Evolutionary conservation across 331 rosid genomes (phyloP), one percentile per base, ranked within the genome.

Genomic region (Spiraea crenata): DNA sequence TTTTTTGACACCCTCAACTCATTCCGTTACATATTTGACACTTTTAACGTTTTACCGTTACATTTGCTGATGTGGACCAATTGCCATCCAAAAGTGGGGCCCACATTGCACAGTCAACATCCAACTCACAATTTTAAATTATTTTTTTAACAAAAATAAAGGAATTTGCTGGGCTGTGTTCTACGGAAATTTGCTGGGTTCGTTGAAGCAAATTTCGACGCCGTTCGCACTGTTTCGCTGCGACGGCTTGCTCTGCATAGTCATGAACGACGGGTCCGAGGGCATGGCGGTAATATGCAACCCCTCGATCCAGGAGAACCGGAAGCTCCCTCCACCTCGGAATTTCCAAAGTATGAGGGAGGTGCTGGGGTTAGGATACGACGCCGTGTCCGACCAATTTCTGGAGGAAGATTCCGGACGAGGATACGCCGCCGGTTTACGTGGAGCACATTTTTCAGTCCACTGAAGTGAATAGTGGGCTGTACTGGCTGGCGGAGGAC

Each of bases 221-320:
- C n/a, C n/a, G n/a, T n/a, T n/a, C n/a, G n/a, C n/a, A n/a, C n/a
- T n/a, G n/a, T n/a, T n/a, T 7, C 85, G 78, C 57, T 84, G 76
- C 47, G 79, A 84, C 19, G 88, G 88, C 14, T 49, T 81, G 35
- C 45, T 84, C n/a, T 81, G 86, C 46, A 3, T 75, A 31, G 82
- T 84, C n/a, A 25, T 79, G 71, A 84, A 65, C 25, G 82, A 84
- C 31, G 78, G 84, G 5, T 3, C 19, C 7, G 73, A 72, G 35
- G 83, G 85, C 10, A 19, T 61, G 25, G 80, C 79, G 42, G 45
- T 78, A 47, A 12, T 84, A 17, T 84, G 76, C 82, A 81, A 84
- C 44, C 82, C 88, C 1, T 69, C 85, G 3, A 81, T 79, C 55
- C 46, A 52, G 3, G 69, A 72, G 77, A 41, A 76, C 65, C 74